Percentiles rank a stretch among this genome's conserved stretches.
These are phyloP conservation scores for Ceratobasidium sp. DNA, from an alignment of 1,284 basidiomycete genomes.

Conservation along the genomic window DNA sequence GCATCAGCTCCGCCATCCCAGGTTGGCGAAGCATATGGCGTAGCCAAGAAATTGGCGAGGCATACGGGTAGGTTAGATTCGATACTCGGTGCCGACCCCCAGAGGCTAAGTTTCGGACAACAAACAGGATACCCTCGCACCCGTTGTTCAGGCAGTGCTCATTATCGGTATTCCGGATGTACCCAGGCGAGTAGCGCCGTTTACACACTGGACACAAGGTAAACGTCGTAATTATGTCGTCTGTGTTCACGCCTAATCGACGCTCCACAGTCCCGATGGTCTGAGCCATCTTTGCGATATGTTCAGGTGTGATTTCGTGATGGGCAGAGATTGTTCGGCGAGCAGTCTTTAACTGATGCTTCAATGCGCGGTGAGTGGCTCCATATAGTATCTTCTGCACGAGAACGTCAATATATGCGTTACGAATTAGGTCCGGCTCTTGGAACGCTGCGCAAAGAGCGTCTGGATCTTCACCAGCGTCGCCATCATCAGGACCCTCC, in stretches of 20 bases:
- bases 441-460: constrained; percentile 5
- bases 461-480: no score
- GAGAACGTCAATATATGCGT: constrained; percentile 30
- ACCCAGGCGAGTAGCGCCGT: neutral
- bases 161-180: neutral
- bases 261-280: constrained; percentile 24
- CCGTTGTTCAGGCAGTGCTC: neutral
- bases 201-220: constrained; percentile 25
- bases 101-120: neutral
- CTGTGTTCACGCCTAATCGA: constrained; percentile 6
- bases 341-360: constrained; percentile 18
- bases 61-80: constrained; percentile 16
- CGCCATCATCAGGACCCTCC: no score
- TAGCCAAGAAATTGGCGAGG: constrained; percentile 23
- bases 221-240: constrained; percentile 4
- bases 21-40: constrained; percentile 1
- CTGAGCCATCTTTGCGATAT: constrained; percentile 12
- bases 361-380: constrained; percentile 16
- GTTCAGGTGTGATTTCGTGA: neutral
- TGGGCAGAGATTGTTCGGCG: neutral
- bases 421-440: constrained; percentile 11
- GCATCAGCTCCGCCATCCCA: constrained; percentile 26
- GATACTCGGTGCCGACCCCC: neutral
- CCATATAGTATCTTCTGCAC: constrained; percentile 18
- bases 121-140: constrained; percentile 9